Base-by-base conservation (phyloP, 345 rosid species). In the Psidium guajava region DNA sequence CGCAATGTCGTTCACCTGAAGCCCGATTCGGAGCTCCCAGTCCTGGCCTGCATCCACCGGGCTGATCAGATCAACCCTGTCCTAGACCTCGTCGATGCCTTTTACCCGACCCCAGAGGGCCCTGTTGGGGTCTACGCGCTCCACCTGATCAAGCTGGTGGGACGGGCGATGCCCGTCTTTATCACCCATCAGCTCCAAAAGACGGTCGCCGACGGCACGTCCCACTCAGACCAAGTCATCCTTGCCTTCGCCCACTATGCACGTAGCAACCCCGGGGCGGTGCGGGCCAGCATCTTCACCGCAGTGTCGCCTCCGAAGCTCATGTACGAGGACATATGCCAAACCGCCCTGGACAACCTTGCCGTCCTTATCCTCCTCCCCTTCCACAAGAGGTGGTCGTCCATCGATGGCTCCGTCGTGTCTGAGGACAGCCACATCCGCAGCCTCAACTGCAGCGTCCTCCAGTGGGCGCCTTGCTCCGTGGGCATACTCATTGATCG, bases 301-400 rank as follows among this genome's bases (percentile, higher is more conserved):
- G 88, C 91, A 54, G 83, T 89, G 69, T 92, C 95, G 49, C 87
- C 88, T 8, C 87, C 89, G 3, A 86, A 87, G 42, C 82, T 92
- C 18, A 93, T 93, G 98, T 89, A 92, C 10, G 94, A 93, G 50
- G 98, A 93, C 74, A 87, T 93, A 1, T 89, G 95, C 86, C 85
- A 87, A 50, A 93, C 93, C 50, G 93, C 97, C 4, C 85, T 89
- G n/a, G 92, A 92, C 85, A 90, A 88, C 59, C 83, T 54, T 3
- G 84, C 94, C 5, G 89, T 91, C 20, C 86, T 94, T 47, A 90
- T 94, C 21, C 57, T 94, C 36, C 91, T 92, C 57, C 98, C 96
- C 8, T 93, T 93, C 81, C 96, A 93, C 53, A 74, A 87, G 15
- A 92, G 54, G 74, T 91, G 96, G 95, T 87, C 89, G 1, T 81